Evolutionary conservation across 2,329 filamentous ascomycete species (phyloP), one percentile per base, ranked within the genome.

Genomic region (Diaporthe australafricana): DNA sequence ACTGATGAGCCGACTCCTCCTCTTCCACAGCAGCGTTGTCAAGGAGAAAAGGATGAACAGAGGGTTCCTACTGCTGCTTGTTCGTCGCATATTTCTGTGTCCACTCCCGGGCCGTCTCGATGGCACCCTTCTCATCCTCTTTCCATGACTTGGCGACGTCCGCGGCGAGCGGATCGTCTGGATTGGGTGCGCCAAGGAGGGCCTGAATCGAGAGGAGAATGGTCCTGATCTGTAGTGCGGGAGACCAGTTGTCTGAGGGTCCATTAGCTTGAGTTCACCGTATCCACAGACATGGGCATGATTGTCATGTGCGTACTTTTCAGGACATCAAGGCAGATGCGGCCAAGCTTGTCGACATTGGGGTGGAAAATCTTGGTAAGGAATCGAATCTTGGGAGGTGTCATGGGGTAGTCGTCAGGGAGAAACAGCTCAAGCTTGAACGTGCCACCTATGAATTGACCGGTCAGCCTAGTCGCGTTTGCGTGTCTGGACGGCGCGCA

Each of bases 291-390:
- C 5, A 40, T 3, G n/a, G 17, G 38, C 20, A 27, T 9, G 16
- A 8, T 38, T n/a, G 27, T 40, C 35, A 30, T 69, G 11, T 11
- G 77, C 89, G 77, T 86, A 97, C 96, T 98, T 87, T 99, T 99
- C 71, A 99, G 85, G 42, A 99, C 96, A 81, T 99, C 96, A 63
- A 99, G 86, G 81, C 97, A 99, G 84, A 99, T 99, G 73, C 96
- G 93, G 73, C 96, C 96, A 2, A 99, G 90, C 84, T 97, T 97
- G 82, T 99, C 96, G 77, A 99, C 98, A 82, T 99, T 99, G 67
- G 96, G 96, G 82, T 99, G 97, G 84, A 98, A 99, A 83, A 99
- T 98, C 85, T 98, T 98, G 78, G 97, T 99, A 66, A 99, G 88
- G 84, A 99, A 99, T 70, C 96, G 94, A 80, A 99, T 98, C 87